These are phyloP conservation scores for Actinomortierella wolfii DNA, from an alignment of 371 early-diverging fungal species.

Conservation along the genomic window DNA sequence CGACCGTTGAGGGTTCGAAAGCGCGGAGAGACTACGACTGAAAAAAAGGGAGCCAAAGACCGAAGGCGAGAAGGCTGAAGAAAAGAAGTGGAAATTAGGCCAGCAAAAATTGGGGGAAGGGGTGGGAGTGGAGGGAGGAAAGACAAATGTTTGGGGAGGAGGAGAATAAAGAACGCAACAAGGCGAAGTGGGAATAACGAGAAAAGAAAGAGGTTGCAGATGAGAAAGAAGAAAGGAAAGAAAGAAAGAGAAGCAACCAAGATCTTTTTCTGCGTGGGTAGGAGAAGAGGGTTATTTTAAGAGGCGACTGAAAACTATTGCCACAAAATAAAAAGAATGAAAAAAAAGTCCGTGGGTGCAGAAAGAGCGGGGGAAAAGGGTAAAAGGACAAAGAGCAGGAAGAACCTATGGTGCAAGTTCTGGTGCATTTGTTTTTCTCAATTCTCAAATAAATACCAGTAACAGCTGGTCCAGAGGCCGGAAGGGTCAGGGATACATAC, in stretches of 20 bases:
- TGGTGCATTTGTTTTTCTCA: no score
- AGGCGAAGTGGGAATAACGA: background rate
- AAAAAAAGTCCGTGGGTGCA: background rate
- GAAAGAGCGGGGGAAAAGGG: background rate
- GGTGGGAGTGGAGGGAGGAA: background rate
- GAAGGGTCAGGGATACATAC: no score
- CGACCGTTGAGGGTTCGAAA: constrained; percentile 7
- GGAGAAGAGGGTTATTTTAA: background rate
- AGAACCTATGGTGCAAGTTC: no score
- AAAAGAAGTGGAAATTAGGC: background rate
- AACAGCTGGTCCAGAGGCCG: no score
- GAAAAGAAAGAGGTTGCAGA: background rate
- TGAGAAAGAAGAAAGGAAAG: constrained; percentile 1
- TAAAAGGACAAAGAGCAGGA: no score
- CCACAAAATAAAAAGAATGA: constrained; percentile 12
- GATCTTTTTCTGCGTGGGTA: constrained; percentile 4
- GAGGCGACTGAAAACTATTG: constrained; percentile 5
- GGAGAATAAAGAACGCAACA: background rate
- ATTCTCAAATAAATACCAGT: no score
- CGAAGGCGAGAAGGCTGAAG: background rate
- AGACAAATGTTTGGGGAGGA: background rate
- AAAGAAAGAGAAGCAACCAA: constrained; percentile 5
- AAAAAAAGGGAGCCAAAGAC: background rate
- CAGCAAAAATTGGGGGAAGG: background rate
- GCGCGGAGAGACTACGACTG: constrained; percentile 21